Conservation (phyloP, 352 stramenopile species). For the Phytophthora macrochlamydospora region DNA sequence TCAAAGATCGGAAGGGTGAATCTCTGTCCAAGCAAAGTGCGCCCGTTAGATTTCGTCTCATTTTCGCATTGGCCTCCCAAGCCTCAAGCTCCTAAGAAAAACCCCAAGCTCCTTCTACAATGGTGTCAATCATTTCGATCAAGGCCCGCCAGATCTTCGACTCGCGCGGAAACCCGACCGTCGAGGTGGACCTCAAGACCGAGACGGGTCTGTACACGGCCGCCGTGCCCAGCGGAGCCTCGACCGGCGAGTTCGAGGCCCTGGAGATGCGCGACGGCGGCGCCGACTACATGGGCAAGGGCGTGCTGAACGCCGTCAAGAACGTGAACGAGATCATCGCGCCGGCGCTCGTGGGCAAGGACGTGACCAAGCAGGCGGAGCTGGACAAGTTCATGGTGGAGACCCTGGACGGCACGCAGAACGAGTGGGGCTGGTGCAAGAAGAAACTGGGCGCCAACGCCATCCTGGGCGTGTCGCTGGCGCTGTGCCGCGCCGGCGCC, state of each 20-base stretch:
- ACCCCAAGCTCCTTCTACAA: conserved; percentile 24
- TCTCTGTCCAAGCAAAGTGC: background rate
- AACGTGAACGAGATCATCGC: conserved; percentile 99
- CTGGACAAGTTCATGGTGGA: conserved; percentile 98
- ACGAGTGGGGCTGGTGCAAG: conserved; percentile 96
- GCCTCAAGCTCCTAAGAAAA: conserved; percentile 23
- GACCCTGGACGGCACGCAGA: conserved; percentile 96
- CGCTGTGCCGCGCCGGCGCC: conserved; percentile 96
- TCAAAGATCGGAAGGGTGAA: conserved; percentile 4
- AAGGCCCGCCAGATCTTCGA: conserved; percentile 98
- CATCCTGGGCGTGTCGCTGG: conserved; percentile 98
- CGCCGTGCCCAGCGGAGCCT: conserved; percentile 95
- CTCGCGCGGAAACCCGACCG: conserved; percentile 98
- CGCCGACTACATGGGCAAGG: conserved; percentile 97
- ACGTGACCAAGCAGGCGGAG: conserved; percentile 94
- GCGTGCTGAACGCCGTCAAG: conserved; percentile 96
- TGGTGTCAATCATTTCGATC: conserved; percentile 88
- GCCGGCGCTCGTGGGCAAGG: conserved; percentile 95
- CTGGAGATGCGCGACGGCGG: conserved; percentile 98
- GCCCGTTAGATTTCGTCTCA: conserved; percentile 7
- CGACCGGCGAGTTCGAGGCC: conserved; percentile 97
- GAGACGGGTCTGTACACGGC: conserved; percentile 93
- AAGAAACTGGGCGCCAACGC: conserved; percentile 98
- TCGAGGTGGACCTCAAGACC: conserved; percentile 97
- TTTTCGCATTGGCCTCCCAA: conserved; percentile 30